Conservation (phyloP, 108 stramenopile species). For the Phaeodactylum tricornutum region DNA sequence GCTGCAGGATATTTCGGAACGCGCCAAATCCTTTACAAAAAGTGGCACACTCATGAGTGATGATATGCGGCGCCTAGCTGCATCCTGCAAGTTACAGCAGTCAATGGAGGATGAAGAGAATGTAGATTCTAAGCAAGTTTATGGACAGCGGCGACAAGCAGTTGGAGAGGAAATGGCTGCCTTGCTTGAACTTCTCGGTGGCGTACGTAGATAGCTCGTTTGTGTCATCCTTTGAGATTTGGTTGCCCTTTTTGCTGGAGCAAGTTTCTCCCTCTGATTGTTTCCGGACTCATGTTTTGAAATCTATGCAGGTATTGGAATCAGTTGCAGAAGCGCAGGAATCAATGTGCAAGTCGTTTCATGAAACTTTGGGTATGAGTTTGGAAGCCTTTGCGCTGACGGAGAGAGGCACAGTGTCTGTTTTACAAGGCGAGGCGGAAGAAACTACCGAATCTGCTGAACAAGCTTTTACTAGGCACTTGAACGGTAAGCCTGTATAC, state of each 20-base stretch:
- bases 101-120: slow-evolving; percentile 15
- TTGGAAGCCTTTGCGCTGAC: slow-evolving; percentile 46
- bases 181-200: slow-evolving; percentile 35
- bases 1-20: slow-evolving; percentile 58
- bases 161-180: slow-evolving; percentile 67
- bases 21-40: slow-evolving; percentile 72
- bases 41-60: slow-evolving; percentile 78
- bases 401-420: slow-evolving; percentile 46
- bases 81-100: slow-evolving; percentile 48
- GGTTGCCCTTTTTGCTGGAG: neutral
- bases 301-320: slow-evolving; percentile 66
- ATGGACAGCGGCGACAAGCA: slow-evolving; percentile 32
- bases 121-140: slow-evolving; percentile 4
- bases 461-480: slow-evolving; percentile 50
- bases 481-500: slow-evolving; percentile 10
- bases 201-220: slow-evolving; percentile 1
- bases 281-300: too few species aligned
- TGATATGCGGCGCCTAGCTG: slow-evolving; percentile 58
- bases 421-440: slow-evolving; percentile 51
- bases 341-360: slow-evolving; percentile 62
- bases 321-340: slow-evolving; percentile 74
- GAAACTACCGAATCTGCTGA: slow-evolving; percentile 63
- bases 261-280: too few species aligned
- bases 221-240: neutral
- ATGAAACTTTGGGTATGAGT: slow-evolving; percentile 57